phyloP scores from a whole-genome alignment of 257 asterid species.

The Scutellaria minor region DNA sequence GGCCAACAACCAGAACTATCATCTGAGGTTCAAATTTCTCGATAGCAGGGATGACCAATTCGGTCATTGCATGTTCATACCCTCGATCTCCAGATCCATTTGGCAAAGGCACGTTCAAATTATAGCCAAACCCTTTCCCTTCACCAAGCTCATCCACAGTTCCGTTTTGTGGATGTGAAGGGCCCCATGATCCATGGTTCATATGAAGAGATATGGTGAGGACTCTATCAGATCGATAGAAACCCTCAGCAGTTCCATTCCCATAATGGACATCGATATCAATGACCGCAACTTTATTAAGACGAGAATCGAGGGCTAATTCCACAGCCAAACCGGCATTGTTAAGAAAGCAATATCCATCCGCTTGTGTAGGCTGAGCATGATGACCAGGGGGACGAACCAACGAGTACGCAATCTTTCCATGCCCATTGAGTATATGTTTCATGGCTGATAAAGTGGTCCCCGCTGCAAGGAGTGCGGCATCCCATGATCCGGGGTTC shows the following conservation, averaged over 20 bases:
- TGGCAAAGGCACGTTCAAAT: slow-evolving; percentile 86
- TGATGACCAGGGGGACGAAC: slow-evolving; percentile 98
- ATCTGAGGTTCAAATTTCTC: slow-evolving; percentile 71
- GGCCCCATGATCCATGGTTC: slow-evolving; percentile 99
- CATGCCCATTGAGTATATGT: slow-evolving; percentile 62
- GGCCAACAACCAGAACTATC: slow-evolving; percentile 82
- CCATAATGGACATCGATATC: slow-evolving; percentile 96
- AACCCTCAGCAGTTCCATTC: slow-evolving; percentile 93
- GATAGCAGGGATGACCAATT: slow-evolving; percentile 70
- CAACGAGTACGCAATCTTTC: slow-evolving; percentile 68
- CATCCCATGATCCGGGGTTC: slow-evolving; percentile 85
- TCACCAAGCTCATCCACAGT: slow-evolving; percentile 81
- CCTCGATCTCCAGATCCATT: slow-evolving; percentile 91
- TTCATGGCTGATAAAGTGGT: slow-evolving; percentile 84
- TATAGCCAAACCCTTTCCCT: slow-evolving; percentile 78
- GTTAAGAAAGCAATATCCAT: slow-evolving; percentile 91
- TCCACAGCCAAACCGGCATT: slow-evolving; percentile 83
- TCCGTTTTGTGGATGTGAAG: slow-evolving; percentile 90
- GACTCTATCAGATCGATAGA: slow-evolving; percentile 63
- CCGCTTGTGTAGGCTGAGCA: slow-evolving; percentile 89
- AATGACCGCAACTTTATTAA: slow-evolving; percentile 60
- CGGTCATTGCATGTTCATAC: slow-evolving; percentile 61
- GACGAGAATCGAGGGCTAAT: slow-evolving; percentile 61
- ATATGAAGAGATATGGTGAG: slow-evolving; percentile 90
- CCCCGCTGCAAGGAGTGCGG: slow-evolving; percentile 93